Evolutionary conservation across 1,284 basidiomycete genomes (phyloP), one percentile per base, ranked within the genome.

Genomic region (Porogramme epimiltina): DNA sequence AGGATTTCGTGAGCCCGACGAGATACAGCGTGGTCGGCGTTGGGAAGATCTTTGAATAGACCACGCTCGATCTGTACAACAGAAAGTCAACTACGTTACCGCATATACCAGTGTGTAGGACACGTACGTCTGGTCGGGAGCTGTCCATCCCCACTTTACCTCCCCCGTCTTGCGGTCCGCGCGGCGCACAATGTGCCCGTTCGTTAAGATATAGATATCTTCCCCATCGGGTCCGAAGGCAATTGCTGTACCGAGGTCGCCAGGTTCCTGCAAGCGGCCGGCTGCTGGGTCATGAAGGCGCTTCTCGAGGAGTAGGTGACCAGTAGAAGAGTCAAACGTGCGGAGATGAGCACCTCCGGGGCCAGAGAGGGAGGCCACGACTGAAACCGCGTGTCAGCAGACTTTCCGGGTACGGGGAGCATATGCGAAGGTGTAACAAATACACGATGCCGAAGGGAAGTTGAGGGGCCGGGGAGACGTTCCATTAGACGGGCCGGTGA

Each of bases 291-390:
- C 58, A 46, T 89, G 84, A 1, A 93, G 66, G 13, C 73, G 73
- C 39, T 73, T 77, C 68, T 96, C 92, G 61, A 86, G 77, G 2
- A 88, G 55, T n/a, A 94, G 73, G 41, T 79, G 66, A 0, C 95
- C 95, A 0, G 81, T 85, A 3, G 73, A 63, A 8, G 77, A 71
- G 42, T 93, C 83, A 62, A 92, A 87, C 11, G 84, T 69, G 19
- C 93, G 84, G n/a, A 91, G 73, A 0, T 76, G 87, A 6, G 87
- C 75, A 3, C 85, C 90, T 3, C 85, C 84, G 2, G 83, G 75
- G 11, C 92, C 93, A 25, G 93, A 95, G 23, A 96, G 72, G 6
- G 87, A 73, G 20, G 87, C 80, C 22, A 94, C 72, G 41, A 74
- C 91, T 93, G 56, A 22, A 20, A n/a, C 10, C 42, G 37, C 16